Conservation (phyloP, 306 rosid genomes). For the Glycine tomentella region DNA sequence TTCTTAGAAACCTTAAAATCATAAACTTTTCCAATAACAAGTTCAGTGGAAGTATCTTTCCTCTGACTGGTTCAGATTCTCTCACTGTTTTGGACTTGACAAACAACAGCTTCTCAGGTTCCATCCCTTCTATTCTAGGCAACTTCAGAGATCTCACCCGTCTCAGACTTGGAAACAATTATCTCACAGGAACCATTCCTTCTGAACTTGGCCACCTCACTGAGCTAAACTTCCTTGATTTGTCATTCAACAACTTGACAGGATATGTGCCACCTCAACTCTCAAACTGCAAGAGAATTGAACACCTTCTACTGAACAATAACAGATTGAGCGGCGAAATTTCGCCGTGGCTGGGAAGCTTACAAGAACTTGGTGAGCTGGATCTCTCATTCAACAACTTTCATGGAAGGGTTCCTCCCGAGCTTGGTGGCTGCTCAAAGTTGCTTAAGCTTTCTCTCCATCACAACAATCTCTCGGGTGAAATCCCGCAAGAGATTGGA, state of each 20-base stretch:
- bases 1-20: constrained; percentile 70
- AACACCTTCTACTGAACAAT: constrained; percentile 67
- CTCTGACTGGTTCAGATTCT: constrained; percentile 68
- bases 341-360: constrained; percentile 59
- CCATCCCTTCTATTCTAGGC: constrained; percentile 62
- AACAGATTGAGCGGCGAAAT: constrained; percentile 59
- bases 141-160: constrained; percentile 62
- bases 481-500: constrained; percentile 67
- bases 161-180: constrained; percentile 75
- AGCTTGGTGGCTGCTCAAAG: constrained; percentile 66
- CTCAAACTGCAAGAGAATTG: constrained; percentile 59
- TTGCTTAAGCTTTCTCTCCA: constrained; percentile 67
- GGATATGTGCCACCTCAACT: constrained; percentile 58
- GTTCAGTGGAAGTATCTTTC: constrained; percentile 67
- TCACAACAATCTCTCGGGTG: constrained; percentile 63
- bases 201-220: constrained; percentile 56
- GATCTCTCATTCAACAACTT: constrained; percentile 75
- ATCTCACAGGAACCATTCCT: constrained; percentile 63
- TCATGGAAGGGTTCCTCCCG: constrained; percentile 65
- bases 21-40: constrained; percentile 78
- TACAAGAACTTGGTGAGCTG: constrained; percentile 70
- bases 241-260: constrained; percentile 66
- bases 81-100: constrained; percentile 77
- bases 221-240: constrained; percentile 68
- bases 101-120: constrained; percentile 82